These are phyloP conservation scores for Ophiosphaerella narmari DNA, from an alignment of 2,329 filamentous ascomycete genomes.

Conservation along the genomic window DNA sequence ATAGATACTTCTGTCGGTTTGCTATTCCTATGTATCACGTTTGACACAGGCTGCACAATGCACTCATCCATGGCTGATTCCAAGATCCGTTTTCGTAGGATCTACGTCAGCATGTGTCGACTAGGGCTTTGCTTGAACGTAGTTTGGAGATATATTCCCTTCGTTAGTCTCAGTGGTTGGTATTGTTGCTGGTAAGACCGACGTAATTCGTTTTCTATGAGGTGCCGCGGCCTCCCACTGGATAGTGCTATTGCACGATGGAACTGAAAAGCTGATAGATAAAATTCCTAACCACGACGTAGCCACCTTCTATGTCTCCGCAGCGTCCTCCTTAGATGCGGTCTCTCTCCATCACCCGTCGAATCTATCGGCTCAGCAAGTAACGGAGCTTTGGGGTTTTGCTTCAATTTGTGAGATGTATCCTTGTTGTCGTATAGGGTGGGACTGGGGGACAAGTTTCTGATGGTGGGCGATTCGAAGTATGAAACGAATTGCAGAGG, in stretches of 20 bases:
- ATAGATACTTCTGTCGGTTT: slow-evolving; percentile 19
- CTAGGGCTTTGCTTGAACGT: slow-evolving; percentile 24
- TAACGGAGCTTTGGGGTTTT: neutral
- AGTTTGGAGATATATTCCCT: slow-evolving; percentile 12
- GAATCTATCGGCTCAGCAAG: no score
- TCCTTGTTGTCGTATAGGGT: slow-evolving; percentile 2
- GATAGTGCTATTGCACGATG: no score
- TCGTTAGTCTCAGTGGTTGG: slow-evolving; percentile 13
- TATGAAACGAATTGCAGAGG: slow-evolving; percentile 18
- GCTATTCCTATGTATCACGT: slow-evolving; percentile 27
- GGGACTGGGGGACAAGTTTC: slow-evolving; percentile 17
- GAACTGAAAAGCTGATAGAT: no score
- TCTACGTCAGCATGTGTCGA: slow-evolving; percentile 23
- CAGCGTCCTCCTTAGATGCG: no score
- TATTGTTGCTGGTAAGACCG: no score
- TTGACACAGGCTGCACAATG: slow-evolving; percentile 30
- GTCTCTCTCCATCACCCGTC: no score
- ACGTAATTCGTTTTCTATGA: no score
- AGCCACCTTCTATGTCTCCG: no score
- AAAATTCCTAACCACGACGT: no score
- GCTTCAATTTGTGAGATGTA: slow-evolving; percentile 13
- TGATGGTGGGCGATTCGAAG: slow-evolving; percentile 19
- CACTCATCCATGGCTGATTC: slow-evolving; percentile 26
- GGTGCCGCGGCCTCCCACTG: no score
- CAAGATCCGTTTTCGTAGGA: slow-evolving; percentile 24